Percentiles rank a stretch among this genome's conserved stretches.
These are phyloP conservation scores for Fusarium scirpi DNA, from an alignment of 2,329 filamentous ascomycete genomes.

Conservation along the genomic window DNA sequence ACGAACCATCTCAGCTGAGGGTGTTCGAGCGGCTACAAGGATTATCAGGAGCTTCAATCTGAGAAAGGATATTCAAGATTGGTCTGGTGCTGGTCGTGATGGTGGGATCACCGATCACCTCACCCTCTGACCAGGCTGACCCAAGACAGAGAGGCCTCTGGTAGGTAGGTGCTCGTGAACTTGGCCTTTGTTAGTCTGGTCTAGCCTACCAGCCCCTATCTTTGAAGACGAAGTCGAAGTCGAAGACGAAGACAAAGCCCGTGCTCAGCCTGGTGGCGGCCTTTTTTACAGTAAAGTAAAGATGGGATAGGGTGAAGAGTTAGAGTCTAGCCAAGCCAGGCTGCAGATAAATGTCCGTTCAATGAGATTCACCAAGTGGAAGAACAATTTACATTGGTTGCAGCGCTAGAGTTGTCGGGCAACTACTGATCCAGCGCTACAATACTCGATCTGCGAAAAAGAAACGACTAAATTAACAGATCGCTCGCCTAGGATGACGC, in stretches of 20 bases:
- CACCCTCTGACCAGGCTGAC: constrained; percentile 36
- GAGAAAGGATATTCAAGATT: constrained; percentile 31
- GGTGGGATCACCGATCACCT: constrained; percentile 46
- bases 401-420: constrained; percentile 30
- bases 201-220: constrained; percentile 40
- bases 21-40: constrained; percentile 35
- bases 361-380: constrained; percentile 27
- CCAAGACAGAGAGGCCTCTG: constrained; percentile 19
- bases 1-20: constrained; percentile 38
- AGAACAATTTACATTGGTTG: constrained; percentile 23
- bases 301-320: constrained; percentile 15
- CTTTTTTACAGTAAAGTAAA: constrained; percentile 29
- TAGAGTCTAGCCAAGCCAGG: constrained; percentile 34
- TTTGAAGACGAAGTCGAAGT: background rate
- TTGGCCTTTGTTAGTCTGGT: background rate
- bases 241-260: constrained; percentile 15
- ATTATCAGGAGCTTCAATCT: constrained; percentile 17
- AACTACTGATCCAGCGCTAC: constrained; percentile 4
- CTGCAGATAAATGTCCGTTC: constrained; percentile 24
- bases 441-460: constrained; percentile 26
- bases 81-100: constrained; percentile 38
- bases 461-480: constrained; percentile 33
- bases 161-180: constrained; percentile 20
- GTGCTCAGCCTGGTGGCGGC: constrained; percentile 36
- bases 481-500: constrained; percentile 34